phyloP scores from a whole-genome alignment of 805 yeast genomes.

The Kuraishia molischiana region DNA sequence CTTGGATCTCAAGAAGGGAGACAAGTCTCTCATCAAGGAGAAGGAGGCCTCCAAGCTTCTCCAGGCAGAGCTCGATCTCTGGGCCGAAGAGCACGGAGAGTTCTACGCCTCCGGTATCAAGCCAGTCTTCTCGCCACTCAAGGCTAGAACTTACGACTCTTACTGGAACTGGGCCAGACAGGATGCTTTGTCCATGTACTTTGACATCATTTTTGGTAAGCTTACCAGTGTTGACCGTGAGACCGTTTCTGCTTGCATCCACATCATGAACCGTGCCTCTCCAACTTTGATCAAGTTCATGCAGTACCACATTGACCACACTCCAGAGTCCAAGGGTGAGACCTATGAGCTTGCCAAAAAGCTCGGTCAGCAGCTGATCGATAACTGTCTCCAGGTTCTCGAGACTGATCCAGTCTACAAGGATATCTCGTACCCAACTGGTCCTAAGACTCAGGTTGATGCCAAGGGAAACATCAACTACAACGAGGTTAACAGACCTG shows the following conservation, averaged over 20 bases:
- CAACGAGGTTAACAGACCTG: slow-evolving; percentile 78
- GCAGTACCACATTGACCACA: slow-evolving; percentile 87
- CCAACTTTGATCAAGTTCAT: slow-evolving; percentile 90
- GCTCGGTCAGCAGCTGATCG: slow-evolving; percentile 89
- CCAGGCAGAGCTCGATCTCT: slow-evolving; percentile 85
- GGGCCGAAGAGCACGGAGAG: slow-evolving; percentile 89
- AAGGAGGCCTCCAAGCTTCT: slow-evolving; percentile 76
- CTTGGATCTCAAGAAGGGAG: slow-evolving; percentile 85
- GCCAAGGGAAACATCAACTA: slow-evolving; percentile 81
- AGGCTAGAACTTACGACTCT: slow-evolving; percentile 94
- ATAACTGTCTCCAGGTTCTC: slow-evolving; percentile 84
- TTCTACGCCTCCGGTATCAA: slow-evolving; percentile 85
- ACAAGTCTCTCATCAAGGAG: slow-evolving; percentile 72
- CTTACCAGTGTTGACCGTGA: slow-evolving; percentile 88
- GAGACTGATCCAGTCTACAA: slow-evolving; percentile 85
- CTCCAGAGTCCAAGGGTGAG: slow-evolving; percentile 81
- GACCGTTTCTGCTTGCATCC: slow-evolving; percentile 91
- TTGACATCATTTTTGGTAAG: slow-evolving; percentile 92
- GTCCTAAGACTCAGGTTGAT: slow-evolving; percentile 86
- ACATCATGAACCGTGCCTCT: slow-evolving; percentile 95
- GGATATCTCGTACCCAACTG: slow-evolving; percentile 90
- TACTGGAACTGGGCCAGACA: slow-evolving; percentile 99
- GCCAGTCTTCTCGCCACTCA: slow-evolving; percentile 83
- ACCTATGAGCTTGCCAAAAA: slow-evolving; percentile 85
- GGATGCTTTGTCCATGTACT: slow-evolving; percentile 88